Percentiles rank a stretch among this genome's conserved stretches.
Conservation (phyloP, 352 stramenopile species). For the Globisporangium barbulae region DNA sequence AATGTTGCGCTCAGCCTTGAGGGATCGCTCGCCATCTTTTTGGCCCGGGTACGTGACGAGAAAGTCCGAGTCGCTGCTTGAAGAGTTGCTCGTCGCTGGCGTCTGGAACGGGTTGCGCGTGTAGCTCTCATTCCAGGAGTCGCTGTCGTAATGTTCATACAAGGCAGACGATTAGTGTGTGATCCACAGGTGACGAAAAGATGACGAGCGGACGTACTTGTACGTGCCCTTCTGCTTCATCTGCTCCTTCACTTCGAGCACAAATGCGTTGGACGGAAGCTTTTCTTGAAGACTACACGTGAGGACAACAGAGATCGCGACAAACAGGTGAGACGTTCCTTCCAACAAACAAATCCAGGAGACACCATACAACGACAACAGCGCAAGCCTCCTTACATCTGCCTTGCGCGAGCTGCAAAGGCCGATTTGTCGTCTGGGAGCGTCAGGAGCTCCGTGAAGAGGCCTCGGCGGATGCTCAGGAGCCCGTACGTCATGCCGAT, state of each 20-base stretch:
- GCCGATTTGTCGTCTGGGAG: conserved; percentile 35
- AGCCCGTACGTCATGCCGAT: conserved; percentile 32
- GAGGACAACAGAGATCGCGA: neutral
- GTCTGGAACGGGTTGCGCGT: conserved; percentile 14
- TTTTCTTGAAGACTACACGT: conserved; percentile 34
- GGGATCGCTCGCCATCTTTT: neutral
- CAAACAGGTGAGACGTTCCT: neutral
- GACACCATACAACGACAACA: neutral
- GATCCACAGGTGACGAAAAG: neutral
- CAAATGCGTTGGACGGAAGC: conserved; percentile 45
- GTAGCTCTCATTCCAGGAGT: conserved; percentile 35
- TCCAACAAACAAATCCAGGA: neutral
- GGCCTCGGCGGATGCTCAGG: conserved; percentile 29
- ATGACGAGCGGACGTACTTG: conserved; percentile 31
- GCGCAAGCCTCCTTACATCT: conserved; percentile 20
- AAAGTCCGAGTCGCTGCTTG: conserved; percentile 15
- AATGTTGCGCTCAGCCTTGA: neutral
- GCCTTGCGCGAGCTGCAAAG: conserved; percentile 23
- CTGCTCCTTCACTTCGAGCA: conserved; percentile 50
- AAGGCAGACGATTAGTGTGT: neutral
- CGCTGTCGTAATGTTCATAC: conserved; percentile 21
- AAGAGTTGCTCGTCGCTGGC: neutral
- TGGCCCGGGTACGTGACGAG: neutral
- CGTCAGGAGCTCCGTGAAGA: conserved; percentile 37
- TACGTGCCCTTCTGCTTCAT: conserved; percentile 36